Percentiles rank a stretch among this genome's conserved stretches.
These are phyloP conservation scores for Trichoderma aggressivum DNA, from an alignment of 2,329 filamentous ascomycete genomes.

Conservation along the genomic window DNA sequence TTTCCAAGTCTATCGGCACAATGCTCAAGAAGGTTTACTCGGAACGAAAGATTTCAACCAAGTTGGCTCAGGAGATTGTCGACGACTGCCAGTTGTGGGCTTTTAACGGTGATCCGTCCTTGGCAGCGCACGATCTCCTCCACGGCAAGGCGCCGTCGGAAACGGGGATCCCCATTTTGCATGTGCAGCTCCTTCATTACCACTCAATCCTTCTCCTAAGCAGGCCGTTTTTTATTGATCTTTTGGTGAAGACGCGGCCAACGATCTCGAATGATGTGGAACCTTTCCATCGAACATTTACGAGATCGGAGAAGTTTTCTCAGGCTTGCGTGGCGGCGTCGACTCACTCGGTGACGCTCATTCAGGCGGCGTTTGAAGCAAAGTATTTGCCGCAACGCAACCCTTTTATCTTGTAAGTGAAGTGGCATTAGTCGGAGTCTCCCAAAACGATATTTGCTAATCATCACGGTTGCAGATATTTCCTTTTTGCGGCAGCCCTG, in stretches of 20 bases:
- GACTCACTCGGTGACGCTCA: conserved; percentile 47
- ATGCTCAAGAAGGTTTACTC: conserved; percentile 61
- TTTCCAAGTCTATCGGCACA: conserved; percentile 54
- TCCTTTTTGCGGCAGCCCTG: conserved; percentile 53
- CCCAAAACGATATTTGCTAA: neutral
- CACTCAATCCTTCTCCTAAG: conserved; percentile 62
- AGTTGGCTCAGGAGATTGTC: conserved; percentile 55
- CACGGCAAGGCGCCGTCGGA: conserved; percentile 23
- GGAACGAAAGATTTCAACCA: conserved; percentile 55
- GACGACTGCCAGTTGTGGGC: conserved; percentile 25
- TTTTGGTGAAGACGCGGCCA: conserved; percentile 44
- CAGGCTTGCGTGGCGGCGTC: conserved; percentile 51
- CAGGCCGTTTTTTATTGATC: conserved; percentile 60
- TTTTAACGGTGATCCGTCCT: conserved; percentile 39
- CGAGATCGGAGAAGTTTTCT: conserved; percentile 45
- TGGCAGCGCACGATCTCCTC: conserved; percentile 41
- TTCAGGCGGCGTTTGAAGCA: conserved; percentile 43
- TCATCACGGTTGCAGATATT: conserved; percentile 39
- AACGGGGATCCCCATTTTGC: conserved; percentile 57
- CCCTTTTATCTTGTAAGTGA: conserved; percentile 55
- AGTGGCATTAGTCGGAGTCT: conserved; percentile 27
- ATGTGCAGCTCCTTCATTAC: conserved; percentile 59
- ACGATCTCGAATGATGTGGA: neutral
- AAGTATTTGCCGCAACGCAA: conserved; percentile 49
- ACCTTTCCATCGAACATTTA: conserved; percentile 10